A percentile compares a stretch with the other conserved stretches of the same genome.
Evolutionary conservation across 2,329 filamentous ascomycete species (phyloP).

Genomic region (Xylariaceae sp.): DNA sequence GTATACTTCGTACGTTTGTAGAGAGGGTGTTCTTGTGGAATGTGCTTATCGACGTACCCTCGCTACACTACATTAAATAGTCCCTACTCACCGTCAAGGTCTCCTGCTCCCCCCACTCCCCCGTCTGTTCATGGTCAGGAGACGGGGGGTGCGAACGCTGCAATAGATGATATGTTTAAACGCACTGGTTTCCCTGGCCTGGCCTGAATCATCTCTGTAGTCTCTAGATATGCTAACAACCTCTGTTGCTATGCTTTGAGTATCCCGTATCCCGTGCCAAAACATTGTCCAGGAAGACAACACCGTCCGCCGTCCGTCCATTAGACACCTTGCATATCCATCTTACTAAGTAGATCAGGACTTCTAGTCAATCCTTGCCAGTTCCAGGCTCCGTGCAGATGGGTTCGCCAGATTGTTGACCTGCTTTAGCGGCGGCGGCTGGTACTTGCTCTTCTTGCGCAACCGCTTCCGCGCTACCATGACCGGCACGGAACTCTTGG

Average conservation of each 20-base stretch:
- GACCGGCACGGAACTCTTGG: constrained; percentile 92
- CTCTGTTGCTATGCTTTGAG: background rate
- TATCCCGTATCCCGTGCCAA: background rate
- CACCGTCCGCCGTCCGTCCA: background rate
- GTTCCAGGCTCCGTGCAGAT: constrained; percentile 60
- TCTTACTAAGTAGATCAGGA: constrained; percentile 13
- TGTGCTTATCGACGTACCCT: background rate
- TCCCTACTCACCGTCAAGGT: background rate
- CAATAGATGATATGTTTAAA: constrained; percentile 8
- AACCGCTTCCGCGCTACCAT: constrained; percentile 95
- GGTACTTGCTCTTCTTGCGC: constrained; percentile 79
- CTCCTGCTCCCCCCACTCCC: background rate
- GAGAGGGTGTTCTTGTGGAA: background rate
- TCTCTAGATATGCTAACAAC: background rate
- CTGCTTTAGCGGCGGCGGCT: constrained; percentile 64
- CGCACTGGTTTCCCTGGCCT: background rate
- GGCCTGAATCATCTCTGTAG: background rate
- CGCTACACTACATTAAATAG: background rate
- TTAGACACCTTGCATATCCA: constrained; percentile 1
- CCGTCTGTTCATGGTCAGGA: background rate
- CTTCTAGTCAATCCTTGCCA: constrained; percentile 67
- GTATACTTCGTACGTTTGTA: too few relatives aligned
- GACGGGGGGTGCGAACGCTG: background rate
- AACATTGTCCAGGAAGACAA: background rate
- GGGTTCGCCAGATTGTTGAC: constrained; percentile 79